phyloP scores from a whole-genome alignment of 1,139 yeast genomes.

The Zygosaccharomyces sapae region DNA sequence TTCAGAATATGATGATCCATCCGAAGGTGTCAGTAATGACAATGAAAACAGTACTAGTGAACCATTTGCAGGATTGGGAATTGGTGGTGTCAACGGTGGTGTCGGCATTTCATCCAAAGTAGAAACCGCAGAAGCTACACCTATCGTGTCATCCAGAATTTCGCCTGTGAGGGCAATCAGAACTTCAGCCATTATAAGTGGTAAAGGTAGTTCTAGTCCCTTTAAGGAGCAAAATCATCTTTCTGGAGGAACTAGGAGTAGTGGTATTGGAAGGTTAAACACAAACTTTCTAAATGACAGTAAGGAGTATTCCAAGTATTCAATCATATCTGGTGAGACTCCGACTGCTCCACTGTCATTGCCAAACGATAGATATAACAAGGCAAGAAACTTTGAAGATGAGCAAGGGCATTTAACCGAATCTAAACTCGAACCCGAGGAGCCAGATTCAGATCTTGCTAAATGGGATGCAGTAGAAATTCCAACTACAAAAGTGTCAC shows the following conservation, averaged over 20 bases:
- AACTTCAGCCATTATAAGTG: slow-evolving; percentile 18
- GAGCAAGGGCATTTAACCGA: background rate
- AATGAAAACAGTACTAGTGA: slow-evolving; percentile 1
- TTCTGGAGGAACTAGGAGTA: background rate
- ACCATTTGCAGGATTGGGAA: slow-evolving; percentile 14
- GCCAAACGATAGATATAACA: background rate
- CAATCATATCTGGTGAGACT: slow-evolving; percentile 2
- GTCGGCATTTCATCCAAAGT: slow-evolving; percentile 7
- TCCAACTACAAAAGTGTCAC: background rate
- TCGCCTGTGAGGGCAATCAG: slow-evolving; percentile 23
- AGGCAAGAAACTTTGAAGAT: background rate
- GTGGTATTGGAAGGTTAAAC: background rate
- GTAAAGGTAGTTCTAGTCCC: slow-evolving; percentile 3
- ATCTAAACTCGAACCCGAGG: background rate
- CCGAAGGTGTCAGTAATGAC: background rate
- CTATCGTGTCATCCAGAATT: slow-evolving; percentile 8
- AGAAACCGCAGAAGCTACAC: slow-evolving; percentile 8
- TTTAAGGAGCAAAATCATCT: background rate
- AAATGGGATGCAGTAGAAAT: background rate
- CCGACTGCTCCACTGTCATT: background rate
- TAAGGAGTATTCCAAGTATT: background rate
- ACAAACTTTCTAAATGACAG: background rate
- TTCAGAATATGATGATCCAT: background rate
- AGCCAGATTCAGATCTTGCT: background rate
- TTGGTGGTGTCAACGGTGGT: slow-evolving; percentile 4